Percentiles rank a stretch among this genome's conserved stretches.
These are phyloP conservation scores for Ramalina peruviana DNA, from an alignment of 495 filamentous ascomycete genomes.

Conservation along the genomic window DNA sequence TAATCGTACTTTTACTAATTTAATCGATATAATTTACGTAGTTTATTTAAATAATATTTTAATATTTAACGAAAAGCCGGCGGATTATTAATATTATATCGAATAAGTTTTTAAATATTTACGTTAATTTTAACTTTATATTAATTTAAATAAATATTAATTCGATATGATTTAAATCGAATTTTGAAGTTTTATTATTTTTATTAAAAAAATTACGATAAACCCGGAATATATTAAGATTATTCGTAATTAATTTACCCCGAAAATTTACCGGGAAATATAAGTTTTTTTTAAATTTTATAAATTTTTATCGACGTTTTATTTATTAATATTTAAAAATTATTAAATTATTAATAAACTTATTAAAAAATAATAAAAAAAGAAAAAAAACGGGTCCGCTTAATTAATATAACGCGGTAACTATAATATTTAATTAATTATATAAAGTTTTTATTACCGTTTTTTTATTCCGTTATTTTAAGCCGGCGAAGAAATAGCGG, in stretches of 20 bases:
- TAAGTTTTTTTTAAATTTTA: conserved; percentile 1
- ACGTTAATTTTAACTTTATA: no score
- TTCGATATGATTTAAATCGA: no score
- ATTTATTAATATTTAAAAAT: neutral
- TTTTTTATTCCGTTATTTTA: neutral
- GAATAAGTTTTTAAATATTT: no score
- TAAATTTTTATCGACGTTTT: conserved; percentile 2
- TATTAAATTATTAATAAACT: neutral
- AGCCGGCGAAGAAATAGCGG: neutral
- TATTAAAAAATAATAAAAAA: neutral
- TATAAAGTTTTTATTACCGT: neutral
- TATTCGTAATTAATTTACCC: neutral
- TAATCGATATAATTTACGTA: neutral
- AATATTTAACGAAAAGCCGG: no score
- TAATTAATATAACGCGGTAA: neutral
- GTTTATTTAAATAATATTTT: neutral
- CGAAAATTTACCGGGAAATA: neutral
- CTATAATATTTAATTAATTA: neutral
- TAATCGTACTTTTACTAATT: neutral
- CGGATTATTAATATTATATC: no score
- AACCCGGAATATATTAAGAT: neutral
- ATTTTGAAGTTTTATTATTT: neutral
- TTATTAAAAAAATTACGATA: neutral
- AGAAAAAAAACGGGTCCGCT: neutral
- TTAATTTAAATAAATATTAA: neutral